Base-by-base conservation (phyloP, 768 basidiomycete species). In the Mycena indigotica region DNA sequence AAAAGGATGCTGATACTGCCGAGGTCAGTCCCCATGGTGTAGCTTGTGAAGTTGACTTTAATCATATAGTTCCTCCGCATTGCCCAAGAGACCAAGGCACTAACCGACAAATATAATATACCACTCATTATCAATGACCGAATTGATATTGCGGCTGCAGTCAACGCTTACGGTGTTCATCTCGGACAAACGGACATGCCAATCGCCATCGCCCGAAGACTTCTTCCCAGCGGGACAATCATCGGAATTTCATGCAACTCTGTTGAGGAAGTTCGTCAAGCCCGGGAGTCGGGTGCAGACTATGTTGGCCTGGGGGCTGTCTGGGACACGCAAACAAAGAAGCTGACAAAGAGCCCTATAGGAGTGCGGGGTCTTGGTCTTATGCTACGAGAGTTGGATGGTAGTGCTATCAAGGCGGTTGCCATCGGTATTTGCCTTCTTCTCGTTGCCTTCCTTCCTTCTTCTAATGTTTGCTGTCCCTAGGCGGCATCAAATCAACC, bases 121-220 rank as follows among this genome's bases (percentile, higher is more conserved):
- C 94, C 93, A 0, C 73, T 97, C 4, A 77, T 98, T 57, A 90
- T 98, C 72, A 93, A 94, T 67, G 90, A 92, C 70, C 84, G 93
- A 12, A 77, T 96, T 56, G 95, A 97, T 65, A 84, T 98, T 23
- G 92, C 90, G 8, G 78, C 95, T 21, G 90, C 91, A 5, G 75
- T 91, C 21, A 76, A 83, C 41, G 87, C 88, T 2, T 81, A 83
- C 44, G 94, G 95, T 16, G 86, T 96, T 12, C 95, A 98, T 68
- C 76, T 97, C 41, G 95, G 95, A 5, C 95, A 97, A 73, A 81
- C 84, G 0, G 95, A 96, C 69, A 90, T 93, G 82, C 83, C 89
- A 2, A 77, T 90, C 12, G 67, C 77, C 39, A 68, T 84, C 40
- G 93, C 87, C 3, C 84, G 88, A 24, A 69, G 68, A 13, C 76